Percentiles rank a stretch among this genome's conserved stretches.
Evolutionary conservation across 257 asterid species (phyloP).

Genomic region (Cynanchum wilfordii): DNA sequence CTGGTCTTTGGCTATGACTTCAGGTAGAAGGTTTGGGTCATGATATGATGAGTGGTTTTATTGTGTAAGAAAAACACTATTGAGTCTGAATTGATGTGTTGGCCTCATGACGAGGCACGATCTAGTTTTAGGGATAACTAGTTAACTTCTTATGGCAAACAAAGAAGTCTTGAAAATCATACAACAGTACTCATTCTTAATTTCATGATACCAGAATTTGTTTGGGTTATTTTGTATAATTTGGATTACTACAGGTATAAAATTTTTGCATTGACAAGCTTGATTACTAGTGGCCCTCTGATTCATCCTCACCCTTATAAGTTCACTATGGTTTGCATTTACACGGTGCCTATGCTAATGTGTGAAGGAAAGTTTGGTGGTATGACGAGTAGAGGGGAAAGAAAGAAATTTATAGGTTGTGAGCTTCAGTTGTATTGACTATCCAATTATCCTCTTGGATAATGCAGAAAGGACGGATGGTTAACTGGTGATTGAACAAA

Average conservation of each 20-base stretch:
- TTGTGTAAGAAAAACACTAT: background rate
- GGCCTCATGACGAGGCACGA: background rate
- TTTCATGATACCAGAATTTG: background rate
- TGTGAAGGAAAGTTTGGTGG: conserved; percentile 1
- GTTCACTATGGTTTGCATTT: background rate
- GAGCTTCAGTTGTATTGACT: background rate
- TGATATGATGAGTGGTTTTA: background rate
- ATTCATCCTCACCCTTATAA: background rate
- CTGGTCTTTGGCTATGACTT: background rate
- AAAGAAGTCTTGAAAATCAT: background rate
- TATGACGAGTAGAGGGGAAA: background rate
- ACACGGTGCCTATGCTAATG: background rate
- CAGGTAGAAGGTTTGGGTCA: background rate
- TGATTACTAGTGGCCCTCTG: background rate
- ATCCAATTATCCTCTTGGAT: background rate
- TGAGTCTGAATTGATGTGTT: background rate
- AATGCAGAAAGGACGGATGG: background rate
- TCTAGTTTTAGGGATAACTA: background rate
- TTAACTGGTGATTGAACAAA: background rate
- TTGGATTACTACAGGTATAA: background rate
- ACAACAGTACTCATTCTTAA: background rate
- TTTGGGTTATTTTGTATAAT: background rate
- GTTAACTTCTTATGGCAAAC: background rate
- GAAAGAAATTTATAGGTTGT: background rate
- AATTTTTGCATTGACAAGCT: background rate